Evolutionary conservation across 805 yeast species (phyloP), one percentile per base, ranked within the genome.

Genomic region (Kuraishia hungarica): DNA sequence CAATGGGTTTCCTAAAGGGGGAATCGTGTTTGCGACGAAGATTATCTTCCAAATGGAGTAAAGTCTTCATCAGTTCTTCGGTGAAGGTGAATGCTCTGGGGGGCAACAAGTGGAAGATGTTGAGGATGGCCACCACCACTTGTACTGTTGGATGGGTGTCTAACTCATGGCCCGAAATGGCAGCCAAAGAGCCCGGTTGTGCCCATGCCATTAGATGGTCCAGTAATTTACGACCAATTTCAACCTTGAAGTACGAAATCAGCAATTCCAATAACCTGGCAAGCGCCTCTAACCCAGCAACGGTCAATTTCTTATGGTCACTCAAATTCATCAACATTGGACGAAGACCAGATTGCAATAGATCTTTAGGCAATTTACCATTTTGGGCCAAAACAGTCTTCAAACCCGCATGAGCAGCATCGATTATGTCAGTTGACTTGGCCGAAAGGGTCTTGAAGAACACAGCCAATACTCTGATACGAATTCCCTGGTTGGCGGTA

Each of bases 171-270:
- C 86, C 84, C 0, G 97, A 85, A 49, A 89, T 80, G 59, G 84
- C 82, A 55, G 90, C 83, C 47, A 96, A 69, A 0, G 88, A 81
- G 28, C 81, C 80, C 2, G 94, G 89, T 62, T 89, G 92, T 0
- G 97, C 96, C 96, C 97, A 92, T 0, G 97, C 97, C 80, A 86
- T 87, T 60, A 94, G 75, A 69, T 94, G 99, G 65, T 94, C 98
- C 35, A 96, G 77, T 53, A 94, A 72, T 63, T 94, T 94, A 52
- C 91, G 80, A 35, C 99, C 99, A 60, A 94, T 93, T 67, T 94
- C 99, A 20, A 96, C 97, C 67, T 96, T 87, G 76, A 94, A 94
- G 64, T 94, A 93, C 2, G 96, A 89, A 39, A 93, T 91, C 60
- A 94, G 74, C 22, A 96, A 74, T 64, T 93, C 97, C 48, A 94